Evolutionary conservation across 2,329 filamentous ascomycete species (phyloP).

Genomic region (Thermomyces lanuginosus): DNA sequence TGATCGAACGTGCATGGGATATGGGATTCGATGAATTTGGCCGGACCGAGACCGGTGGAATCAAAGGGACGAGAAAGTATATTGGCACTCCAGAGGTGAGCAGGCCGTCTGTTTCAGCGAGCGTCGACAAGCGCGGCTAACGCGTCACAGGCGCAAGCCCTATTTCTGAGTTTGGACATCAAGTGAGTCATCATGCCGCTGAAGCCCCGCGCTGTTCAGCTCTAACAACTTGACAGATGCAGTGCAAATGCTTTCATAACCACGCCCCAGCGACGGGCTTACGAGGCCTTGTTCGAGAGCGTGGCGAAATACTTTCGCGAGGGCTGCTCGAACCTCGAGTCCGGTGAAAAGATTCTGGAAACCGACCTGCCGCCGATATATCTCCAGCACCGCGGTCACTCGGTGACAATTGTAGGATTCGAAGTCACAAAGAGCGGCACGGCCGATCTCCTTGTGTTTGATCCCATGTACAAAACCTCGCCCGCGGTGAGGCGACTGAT

Average conservation of each 20-base stretch:
- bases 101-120: slow-evolving; percentile 1
- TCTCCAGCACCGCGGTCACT: slow-evolving; percentile 72
- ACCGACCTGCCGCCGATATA: slow-evolving; percentile 74
- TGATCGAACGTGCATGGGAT: slow-evolving; percentile 81
- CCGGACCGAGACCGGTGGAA: slow-evolving; percentile 67
- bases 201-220: slow-evolving; percentile 1
- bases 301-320: slow-evolving; percentile 60
- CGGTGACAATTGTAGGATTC: slow-evolving; percentile 74
- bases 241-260: slow-evolving; percentile 43
- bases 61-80: slow-evolving; percentile 79
- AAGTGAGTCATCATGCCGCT: slow-evolving; percentile 29
- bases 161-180: slow-evolving; percentile 55
- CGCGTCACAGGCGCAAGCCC: slow-evolving; percentile 51
- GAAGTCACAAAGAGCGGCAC: slow-evolving; percentile 51
- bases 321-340: slow-evolving; percentile 29
- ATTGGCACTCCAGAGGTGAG: slow-evolving; percentile 79
- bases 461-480: slow-evolving; percentile 64
- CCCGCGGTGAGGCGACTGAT: slow-evolving; percentile 44
- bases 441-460: slow-evolving; percentile 65
- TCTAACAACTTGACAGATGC: slow-evolving; percentile 25
- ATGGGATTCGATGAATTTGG: slow-evolving; percentile 60
- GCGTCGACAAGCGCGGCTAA: slow-evolving; percentile 6
- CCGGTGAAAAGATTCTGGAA: slow-evolving; percentile 45
- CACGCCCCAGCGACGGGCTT: slow-evolving; percentile 31
- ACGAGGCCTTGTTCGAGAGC: slow-evolving; percentile 45